Conservation (phyloP, 1,284 basidiomycete genomes). For the Cutaneotrichosporon sp. region DNA sequence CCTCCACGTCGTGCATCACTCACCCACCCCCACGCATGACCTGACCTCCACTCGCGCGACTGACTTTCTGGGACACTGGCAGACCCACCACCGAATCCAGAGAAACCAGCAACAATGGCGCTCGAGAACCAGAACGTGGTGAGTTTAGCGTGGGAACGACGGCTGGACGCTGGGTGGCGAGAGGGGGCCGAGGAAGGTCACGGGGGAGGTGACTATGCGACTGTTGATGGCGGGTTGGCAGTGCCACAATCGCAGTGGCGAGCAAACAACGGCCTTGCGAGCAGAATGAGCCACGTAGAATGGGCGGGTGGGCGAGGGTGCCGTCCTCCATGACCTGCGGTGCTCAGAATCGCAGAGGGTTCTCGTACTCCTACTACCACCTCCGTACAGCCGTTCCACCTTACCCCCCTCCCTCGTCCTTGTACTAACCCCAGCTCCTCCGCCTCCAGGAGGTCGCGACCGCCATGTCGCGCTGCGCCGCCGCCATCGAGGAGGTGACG, state of each 20-base stretch:
- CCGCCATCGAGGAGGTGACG: slow-evolving; percentile 52
- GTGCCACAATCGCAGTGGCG: no score
- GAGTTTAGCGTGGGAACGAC: not conserved
- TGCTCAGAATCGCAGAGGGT: no score
- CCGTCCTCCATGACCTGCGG: no score
- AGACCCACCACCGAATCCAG: not conserved
- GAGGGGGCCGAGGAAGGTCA: not conserved
- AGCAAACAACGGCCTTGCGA: no score
- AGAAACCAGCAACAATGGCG: not conserved
- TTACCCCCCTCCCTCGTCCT: not conserved
- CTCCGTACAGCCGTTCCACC: not conserved
- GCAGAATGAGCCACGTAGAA: no score
- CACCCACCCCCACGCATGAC: not conserved
- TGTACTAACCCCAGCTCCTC: not conserved
- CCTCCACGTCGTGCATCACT: not conserved
- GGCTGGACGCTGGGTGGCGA: not conserved
- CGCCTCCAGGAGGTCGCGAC: slow-evolving; percentile 46
- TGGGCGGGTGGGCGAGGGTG: no score
- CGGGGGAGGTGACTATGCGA: not conserved
- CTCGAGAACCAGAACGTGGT: not conserved
- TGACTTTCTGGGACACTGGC: not conserved
- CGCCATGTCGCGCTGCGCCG: slow-evolving; percentile 50
- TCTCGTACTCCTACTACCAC: not conserved
- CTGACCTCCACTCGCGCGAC: not conserved
- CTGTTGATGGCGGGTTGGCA: not conserved